A percentile compares a stretch with the other conserved stretches of the same genome.
These are phyloP conservation scores for Platismatia glauca DNA, from an alignment of 495 filamentous ascomycete genomes.

Conservation along the genomic window DNA sequence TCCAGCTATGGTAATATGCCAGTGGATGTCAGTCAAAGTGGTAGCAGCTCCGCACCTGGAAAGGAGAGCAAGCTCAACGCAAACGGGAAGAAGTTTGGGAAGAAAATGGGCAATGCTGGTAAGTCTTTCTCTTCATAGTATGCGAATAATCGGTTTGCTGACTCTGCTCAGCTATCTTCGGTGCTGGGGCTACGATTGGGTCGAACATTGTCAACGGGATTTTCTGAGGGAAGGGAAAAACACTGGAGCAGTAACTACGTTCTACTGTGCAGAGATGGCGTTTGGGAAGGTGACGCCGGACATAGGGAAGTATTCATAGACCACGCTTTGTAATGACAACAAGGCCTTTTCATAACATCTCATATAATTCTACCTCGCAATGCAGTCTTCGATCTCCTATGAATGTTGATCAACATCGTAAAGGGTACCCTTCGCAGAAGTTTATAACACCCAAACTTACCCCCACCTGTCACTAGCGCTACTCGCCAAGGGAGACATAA, in stretches of 20 bases:
- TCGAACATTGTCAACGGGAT: constrained; percentile 88
- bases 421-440: too few species aligned
- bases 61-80: constrained; percentile 41
- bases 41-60: constrained; percentile 25
- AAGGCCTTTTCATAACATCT: not conserved
- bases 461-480: too few species aligned
- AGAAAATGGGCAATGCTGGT: constrained; percentile 50
- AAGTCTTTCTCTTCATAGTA: constrained; percentile 21
- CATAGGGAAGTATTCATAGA: constrained; percentile 14
- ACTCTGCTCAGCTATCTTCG: constrained; percentile 51
- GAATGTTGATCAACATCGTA: too few species aligned
- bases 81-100: constrained; percentile 50
- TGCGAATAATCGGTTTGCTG: constrained; percentile 18
- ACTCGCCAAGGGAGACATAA: too few species aligned
- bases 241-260: not conserved
- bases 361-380: not conserved
- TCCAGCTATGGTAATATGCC: constrained; percentile 47
- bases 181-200: constrained; percentile 83
- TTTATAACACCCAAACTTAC: too few species aligned
- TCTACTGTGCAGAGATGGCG: constrained; percentile 2
- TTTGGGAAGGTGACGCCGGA: constrained; percentile 7
- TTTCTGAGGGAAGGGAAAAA: constrained; percentile 45
- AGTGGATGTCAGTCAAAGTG: constrained; percentile 42
- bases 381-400: too few species aligned
- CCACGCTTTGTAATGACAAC: constrained; percentile 1